These are phyloP conservation scores for Trichoderma asperelloides DNA, from an alignment of 495 filamentous ascomycete species.

Conservation along the genomic window DNA sequence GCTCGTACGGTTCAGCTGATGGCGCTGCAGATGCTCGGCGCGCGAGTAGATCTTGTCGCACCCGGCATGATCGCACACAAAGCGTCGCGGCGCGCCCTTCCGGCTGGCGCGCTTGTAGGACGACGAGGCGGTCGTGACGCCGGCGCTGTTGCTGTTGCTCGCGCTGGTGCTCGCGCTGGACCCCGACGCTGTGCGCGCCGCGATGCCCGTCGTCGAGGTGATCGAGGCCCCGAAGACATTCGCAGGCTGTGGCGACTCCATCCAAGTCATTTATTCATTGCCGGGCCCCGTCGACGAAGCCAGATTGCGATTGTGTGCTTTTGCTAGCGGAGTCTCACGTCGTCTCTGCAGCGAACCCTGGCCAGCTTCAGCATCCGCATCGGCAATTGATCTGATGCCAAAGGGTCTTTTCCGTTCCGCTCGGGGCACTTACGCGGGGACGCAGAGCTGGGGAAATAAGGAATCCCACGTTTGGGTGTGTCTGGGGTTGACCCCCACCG, in stretches of 20 bases:
- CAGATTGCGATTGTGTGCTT: not conserved
- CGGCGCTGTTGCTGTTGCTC: not conserved
- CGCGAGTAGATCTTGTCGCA: constrained; percentile 94
- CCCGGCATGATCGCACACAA: constrained; percentile 71
- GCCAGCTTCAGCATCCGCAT: not conserved
- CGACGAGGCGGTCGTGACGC: not conserved
- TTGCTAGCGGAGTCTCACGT: not conserved
- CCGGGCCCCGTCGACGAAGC: constrained; percentile 4
- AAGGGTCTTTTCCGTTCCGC: not conserved
- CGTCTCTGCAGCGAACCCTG: not conserved
- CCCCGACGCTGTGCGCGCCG: not conserved
- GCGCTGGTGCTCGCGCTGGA: not conserved
- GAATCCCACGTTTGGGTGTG: not conserved
- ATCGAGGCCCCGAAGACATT: constrained; percentile 4
- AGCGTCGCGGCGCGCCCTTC: constrained; percentile 44
- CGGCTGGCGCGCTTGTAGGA: constrained; percentile 42
- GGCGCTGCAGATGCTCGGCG: constrained; percentile 77
- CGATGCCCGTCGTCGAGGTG: not conserved
- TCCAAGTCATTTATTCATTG: constrained; percentile 2
- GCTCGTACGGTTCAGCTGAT: constrained; percentile 37
- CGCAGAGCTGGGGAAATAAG: not conserved
- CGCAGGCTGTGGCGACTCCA: constrained; percentile 7
- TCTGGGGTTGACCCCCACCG: not conserved
- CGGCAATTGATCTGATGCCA: not conserved
- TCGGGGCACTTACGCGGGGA: not conserved